These are phyloP conservation scores for Microdochium trichocladiopsis DNA, from an alignment of 2,329 filamentous ascomycete genomes.

Conservation along the genomic window DNA sequence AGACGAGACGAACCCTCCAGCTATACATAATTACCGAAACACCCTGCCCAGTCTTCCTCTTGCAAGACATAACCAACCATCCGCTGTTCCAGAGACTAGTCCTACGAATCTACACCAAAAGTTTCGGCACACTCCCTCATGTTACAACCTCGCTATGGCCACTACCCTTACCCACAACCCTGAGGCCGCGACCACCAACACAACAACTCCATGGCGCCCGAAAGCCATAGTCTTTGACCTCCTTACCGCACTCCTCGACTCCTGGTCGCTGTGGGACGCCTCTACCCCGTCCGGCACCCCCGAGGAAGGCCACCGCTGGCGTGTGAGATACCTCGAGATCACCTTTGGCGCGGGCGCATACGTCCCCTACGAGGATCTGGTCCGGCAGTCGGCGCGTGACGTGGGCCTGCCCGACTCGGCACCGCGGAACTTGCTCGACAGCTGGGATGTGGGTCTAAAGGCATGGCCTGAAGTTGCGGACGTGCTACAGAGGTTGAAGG, in stretches of 20 bases:
- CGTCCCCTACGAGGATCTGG: slow-evolving; percentile 21
- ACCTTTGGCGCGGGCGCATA: slow-evolving; percentile 27
- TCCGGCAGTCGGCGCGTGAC: slow-evolving; percentile 19
- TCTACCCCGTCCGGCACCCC: slow-evolving; percentile 16
- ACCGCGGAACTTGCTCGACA: slow-evolving; percentile 15
- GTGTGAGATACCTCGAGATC: slow-evolving; percentile 26
- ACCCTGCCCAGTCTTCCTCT: too few species aligned
- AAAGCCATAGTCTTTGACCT: slow-evolving; percentile 31
- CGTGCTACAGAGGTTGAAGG: slow-evolving; percentile 12
- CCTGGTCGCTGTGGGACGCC: slow-evolving; percentile 28
- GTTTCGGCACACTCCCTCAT: too few species aligned
- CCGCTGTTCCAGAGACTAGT: too few species aligned
- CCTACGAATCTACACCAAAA: too few species aligned
- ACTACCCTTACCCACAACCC: too few species aligned
- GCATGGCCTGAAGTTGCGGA: slow-evolving; percentile 12
- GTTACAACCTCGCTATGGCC: too few species aligned
- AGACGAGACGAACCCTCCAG: too few species aligned
- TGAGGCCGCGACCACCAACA: too few species aligned
- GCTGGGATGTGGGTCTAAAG: slow-evolving; percentile 17
- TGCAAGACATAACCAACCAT: too few species aligned
- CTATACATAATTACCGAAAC: too few species aligned
- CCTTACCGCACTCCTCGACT: slow-evolving; percentile 29
- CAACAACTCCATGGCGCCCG: slow-evolving; percentile 15
- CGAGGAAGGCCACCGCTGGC: slow-evolving; percentile 23
- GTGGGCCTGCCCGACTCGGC: slow-evolving; percentile 19